phyloP scores from a whole-genome alignment of 371 early-diverging fungal genomes.

The Mortierella sp. region DNA sequence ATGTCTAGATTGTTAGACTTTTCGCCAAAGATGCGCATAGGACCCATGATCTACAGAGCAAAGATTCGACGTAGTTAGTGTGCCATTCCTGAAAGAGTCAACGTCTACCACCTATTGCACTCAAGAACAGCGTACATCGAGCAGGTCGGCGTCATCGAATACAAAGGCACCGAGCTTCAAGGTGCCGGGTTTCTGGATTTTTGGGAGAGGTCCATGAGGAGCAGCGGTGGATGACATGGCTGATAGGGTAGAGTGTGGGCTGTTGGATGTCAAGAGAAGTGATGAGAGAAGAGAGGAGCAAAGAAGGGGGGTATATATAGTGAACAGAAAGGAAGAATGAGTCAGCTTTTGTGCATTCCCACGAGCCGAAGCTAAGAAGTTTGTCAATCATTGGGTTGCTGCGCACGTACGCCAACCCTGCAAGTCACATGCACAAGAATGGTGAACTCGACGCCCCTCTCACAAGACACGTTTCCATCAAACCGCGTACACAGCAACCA shows the following conservation, averaged over 20 bases:
- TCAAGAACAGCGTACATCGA: constrained; percentile 24
- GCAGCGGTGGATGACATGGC: constrained; percentile 19
- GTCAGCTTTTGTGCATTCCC: not conserved
- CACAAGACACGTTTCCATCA: too few species aligned
- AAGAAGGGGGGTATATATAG: not conserved
- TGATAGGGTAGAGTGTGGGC: not conserved
- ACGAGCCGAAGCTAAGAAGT: too few species aligned
- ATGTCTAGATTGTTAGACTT: constrained; percentile 21
- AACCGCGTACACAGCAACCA: too few species aligned
- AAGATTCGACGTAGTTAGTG: not conserved
- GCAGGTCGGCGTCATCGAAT: constrained; percentile 34
- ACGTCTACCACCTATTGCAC: not conserved
- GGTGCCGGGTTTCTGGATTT: constrained; percentile 23
- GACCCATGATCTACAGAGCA: constrained; percentile 41
- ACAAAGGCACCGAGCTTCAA: constrained; percentile 38
- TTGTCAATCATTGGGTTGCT: too few species aligned
- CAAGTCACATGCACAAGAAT: too few species aligned
- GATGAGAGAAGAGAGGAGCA: not conserved
- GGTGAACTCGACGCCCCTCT: too few species aligned
- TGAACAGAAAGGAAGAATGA: not conserved
- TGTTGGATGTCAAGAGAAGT: not conserved
- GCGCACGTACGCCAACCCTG: too few species aligned
- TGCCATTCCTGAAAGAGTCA: not conserved
- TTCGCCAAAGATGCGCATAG: constrained; percentile 52
- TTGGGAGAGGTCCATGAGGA: constrained; percentile 43